These are phyloP conservation scores for Hygrocybe coccinea DNA, from an alignment of 768 basidiomycete genomes.

Conservation along the genomic window DNA sequence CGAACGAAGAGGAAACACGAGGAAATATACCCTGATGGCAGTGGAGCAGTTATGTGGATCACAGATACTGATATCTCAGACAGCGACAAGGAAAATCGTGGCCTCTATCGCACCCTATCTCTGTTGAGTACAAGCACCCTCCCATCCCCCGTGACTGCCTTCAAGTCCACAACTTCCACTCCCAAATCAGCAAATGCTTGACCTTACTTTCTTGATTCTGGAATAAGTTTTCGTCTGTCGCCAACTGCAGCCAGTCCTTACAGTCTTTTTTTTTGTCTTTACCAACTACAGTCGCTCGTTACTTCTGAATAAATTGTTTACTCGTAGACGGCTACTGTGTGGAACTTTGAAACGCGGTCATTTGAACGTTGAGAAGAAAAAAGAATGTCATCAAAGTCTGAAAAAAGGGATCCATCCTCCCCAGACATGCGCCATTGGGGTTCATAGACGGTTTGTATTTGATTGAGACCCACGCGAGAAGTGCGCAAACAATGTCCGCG, in stretches of 20 bases:
- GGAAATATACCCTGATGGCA: not conserved
- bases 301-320: slow-evolving; percentile 11
- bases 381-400: slow-evolving; percentile 33
- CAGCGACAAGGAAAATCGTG: not conserved
- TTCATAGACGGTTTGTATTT: slow-evolving; percentile 40
- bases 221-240: too few relatives aligned
- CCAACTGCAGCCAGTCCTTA: not conserved
- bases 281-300: not conserved
- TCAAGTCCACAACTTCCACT: not conserved
- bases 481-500: slow-evolving; percentile 33
- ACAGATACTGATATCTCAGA: not conserved
- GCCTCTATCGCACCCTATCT: not conserved
- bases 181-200: too few relatives aligned
- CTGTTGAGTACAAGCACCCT: not conserved
- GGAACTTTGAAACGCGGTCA: slow-evolving; percentile 34
- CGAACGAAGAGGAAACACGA: not conserved
- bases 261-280: not conserved
- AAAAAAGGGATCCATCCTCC: slow-evolving; percentile 33
- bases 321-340: slow-evolving; percentile 22
- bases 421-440: slow-evolving; percentile 29
- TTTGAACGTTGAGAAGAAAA: slow-evolving; percentile 31
- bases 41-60: not conserved
- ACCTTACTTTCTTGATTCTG: too few relatives aligned
- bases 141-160: not conserved
- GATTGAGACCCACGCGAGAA: slow-evolving; percentile 34